A percentile compares a stretch with the other conserved stretches of the same genome.
Evolutionary conservation across 768 basidiomycete genomes (phyloP).

Genomic region (Porphyrellus cyaneotinctus): DNA sequence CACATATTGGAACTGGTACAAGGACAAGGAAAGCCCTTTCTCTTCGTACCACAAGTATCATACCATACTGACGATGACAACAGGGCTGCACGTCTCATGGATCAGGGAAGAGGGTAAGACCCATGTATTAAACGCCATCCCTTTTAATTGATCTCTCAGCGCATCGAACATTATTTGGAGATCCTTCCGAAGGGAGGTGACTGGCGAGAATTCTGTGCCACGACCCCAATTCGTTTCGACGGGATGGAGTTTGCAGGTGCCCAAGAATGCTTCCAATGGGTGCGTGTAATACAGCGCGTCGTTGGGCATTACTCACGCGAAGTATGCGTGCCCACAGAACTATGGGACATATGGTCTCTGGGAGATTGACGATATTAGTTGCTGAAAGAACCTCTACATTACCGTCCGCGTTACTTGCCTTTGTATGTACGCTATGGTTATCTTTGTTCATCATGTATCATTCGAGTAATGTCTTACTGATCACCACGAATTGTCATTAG

Average conservation of each 20-base stretch:
- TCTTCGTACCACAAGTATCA: neutral
- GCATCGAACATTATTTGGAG: conserved; percentile 28
- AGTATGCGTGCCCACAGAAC: neutral
- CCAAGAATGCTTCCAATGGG: conserved; percentile 19
- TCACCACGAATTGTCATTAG: neutral
- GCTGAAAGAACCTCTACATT: neutral
- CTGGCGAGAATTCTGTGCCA: conserved; percentile 33
- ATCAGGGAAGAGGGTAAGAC: conserved; percentile 25
- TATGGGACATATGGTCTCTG: conserved; percentile 20
- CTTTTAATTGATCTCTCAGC: conserved; percentile 14
- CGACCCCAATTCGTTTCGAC: conserved; percentile 28
- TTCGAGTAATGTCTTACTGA: neutral
- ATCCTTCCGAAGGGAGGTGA: conserved; percentile 25
- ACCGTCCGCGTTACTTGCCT: neutral
- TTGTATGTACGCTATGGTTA: no score
- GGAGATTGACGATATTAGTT: conserved; percentile 20
- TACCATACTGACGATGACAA: neutral
- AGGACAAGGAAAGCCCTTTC: conserved; percentile 24
- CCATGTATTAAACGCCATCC: neutral
- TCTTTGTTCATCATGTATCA: neutral
- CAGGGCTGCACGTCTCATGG: conserved; percentile 25
- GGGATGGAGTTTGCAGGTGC: conserved; percentile 25
- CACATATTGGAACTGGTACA: conserved; percentile 24
- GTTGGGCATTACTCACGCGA: neutral
- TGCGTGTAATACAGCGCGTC: neutral